These are phyloP conservation scores for Ceratobasidium sp. DNA, from an alignment of 1,284 basidiomycete species.

Conservation along the genomic window DNA sequence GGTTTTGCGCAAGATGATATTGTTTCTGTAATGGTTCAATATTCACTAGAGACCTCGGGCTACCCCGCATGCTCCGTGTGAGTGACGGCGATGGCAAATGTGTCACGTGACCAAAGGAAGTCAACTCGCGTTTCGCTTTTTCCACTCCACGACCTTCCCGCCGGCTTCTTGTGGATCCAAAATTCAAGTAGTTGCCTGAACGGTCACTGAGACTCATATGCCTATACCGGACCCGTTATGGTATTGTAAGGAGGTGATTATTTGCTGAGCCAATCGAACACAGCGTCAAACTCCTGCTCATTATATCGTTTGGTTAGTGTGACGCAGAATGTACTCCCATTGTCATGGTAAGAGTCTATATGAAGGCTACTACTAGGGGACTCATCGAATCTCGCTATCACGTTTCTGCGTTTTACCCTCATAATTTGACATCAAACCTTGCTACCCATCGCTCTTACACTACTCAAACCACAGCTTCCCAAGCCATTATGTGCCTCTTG, in stretches of 20 bases:
- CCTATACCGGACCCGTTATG: neutral
- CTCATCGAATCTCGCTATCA: neutral
- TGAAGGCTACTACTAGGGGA: neutral
- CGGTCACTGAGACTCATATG: neutral
- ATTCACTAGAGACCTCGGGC: too few species aligned
- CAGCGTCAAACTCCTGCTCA: neutral
- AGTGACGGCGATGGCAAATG: too few species aligned
- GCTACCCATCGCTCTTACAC: neutral
- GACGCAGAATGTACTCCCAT: neutral
- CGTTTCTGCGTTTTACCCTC: too few species aligned
- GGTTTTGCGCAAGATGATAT: too few species aligned
- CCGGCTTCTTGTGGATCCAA: neutral
- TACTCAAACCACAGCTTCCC: neutral
- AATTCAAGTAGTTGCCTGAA: neutral
- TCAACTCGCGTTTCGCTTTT: neutral
- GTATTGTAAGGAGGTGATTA: constrained; percentile 9
- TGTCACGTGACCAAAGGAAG: neutral
- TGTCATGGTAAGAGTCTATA: neutral
- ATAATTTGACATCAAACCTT: neutral
- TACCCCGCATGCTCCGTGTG: too few species aligned
- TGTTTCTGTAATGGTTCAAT: too few species aligned
- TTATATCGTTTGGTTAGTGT: neutral
- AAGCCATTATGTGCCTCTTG: constrained; percentile 7
- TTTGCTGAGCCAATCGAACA: neutral
- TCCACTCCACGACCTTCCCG: neutral